Conservation (phyloP, 306 rosid genomes). For the Nissolia schottii region DNA sequence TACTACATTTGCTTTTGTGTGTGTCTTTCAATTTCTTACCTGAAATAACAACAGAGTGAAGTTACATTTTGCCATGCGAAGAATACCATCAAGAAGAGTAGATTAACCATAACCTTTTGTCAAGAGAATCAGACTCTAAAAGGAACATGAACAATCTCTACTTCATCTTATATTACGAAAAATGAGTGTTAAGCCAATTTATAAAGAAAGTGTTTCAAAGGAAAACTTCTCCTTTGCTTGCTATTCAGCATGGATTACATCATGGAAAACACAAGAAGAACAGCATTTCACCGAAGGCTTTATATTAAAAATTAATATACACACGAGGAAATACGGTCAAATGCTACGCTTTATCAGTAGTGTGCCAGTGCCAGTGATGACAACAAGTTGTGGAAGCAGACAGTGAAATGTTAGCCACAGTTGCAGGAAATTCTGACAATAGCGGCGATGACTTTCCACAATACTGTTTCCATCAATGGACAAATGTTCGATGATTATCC, state of each 20-base stretch:
- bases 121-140: background rate
- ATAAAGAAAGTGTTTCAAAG: background rate
- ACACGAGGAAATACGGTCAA: background rate
- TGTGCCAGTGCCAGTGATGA: slow-evolving; percentile 2
- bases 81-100: slow-evolving; percentile 3
- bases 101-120: background rate
- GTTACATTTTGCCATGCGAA: slow-evolving; percentile 3
- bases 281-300: background rate
- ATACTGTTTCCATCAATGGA: background rate
- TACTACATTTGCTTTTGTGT: slow-evolving; percentile 51
- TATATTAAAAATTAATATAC: background rate
- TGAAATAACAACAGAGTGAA: slow-evolving; percentile 27
- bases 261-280: background rate
- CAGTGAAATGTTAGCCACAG: background rate
- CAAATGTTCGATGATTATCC: background rate
- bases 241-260: background rate
- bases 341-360: background rate
- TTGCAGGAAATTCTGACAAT: background rate
- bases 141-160: background rate
- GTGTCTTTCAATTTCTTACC: slow-evolving; percentile 72
- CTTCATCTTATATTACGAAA: background rate
- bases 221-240: background rate
- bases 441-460: background rate
- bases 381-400: background rate
- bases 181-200: background rate